Evolutionary conservation across 768 basidiomycete genomes (phyloP), one percentile per base, ranked within the genome.

Genomic region (Amanita inopinata): DNA sequence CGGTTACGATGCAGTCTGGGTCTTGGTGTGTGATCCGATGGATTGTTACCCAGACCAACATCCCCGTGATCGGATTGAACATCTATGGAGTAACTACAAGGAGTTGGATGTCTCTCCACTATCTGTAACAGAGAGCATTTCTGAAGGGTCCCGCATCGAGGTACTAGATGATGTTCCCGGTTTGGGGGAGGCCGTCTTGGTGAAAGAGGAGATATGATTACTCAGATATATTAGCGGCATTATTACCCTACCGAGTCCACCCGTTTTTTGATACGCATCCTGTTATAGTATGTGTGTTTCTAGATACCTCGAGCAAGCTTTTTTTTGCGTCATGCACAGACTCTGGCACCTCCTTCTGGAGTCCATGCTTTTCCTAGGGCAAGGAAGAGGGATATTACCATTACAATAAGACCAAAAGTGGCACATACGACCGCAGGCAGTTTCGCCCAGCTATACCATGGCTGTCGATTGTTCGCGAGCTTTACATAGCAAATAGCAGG

Each of bases 1-100:
- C 7, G 96, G 96, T 1, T 98, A 87, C 60, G 96, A 99, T 56
- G 96, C 96, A 5, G 76, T 98, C 46, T 98, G 92, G 90, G 66
- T 99, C 4, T 74, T 99, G 11, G 76, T 92, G 12, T 73, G 84
- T 53, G 80, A 84, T 35, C 72, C 78, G 27, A 52, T 63, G 47
- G 60, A 62, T 36, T 61, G 64, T 31, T 61, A 61, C 27, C 66
- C 69, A 6, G 64, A 70, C 46, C 63, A 72, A 51, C 56, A 60
- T 42, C 78, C 86, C 2, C 56, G 76, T 18, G 58, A 69, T 22
- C 73, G 76, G 17, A 67, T 91, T 34, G 82, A 89, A 58, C 63
- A 66, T 42, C 65, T 80, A 4, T 91, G 88, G 88, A 64, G 65
- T 41, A 61, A 54, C 24, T 86, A 81, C 61, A 67, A 63, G 18